A percentile compares a stretch with the other conserved stretches of the same genome.
Evolutionary conservation across 345 rosid genomes (phyloP).

Genomic region (Ceriops decandra): DNA sequence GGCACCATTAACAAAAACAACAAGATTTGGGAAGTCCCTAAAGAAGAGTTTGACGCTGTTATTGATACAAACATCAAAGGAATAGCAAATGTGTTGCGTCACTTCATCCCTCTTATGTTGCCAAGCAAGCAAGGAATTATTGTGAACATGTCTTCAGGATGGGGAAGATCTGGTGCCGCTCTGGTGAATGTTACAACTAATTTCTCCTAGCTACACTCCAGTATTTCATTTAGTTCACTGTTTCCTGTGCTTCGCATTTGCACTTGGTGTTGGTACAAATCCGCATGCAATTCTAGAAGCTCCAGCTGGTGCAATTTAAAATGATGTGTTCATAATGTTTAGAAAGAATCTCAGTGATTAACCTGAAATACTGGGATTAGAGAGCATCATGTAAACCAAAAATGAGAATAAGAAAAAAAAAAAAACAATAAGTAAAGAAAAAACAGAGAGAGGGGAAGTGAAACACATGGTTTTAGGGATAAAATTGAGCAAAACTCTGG

Average conservation of each 20-base stretch:
- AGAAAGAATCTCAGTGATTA: background rate
- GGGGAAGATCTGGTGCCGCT: conserved; percentile 98
- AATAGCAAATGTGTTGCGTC: conserved; percentile 73
- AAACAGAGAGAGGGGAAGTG: too few relatives aligned
- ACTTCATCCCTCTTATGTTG: conserved; percentile 83
- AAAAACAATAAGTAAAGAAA: background rate
- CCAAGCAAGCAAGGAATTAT: conserved; percentile 75
- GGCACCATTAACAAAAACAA: conserved; percentile 86
- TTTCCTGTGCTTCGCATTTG: background rate
- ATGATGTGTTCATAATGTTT: background rate
- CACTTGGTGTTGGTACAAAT: background rate
- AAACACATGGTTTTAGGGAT: too few relatives aligned
- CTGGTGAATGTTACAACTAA: conserved; percentile 46
- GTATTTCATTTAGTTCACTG: background rate
- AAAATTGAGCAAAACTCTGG: too few relatives aligned
- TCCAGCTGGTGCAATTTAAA: background rate
- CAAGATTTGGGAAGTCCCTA: conserved; percentile 92
- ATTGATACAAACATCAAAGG: conserved; percentile 92
- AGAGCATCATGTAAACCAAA: background rate
- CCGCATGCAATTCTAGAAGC: background rate
- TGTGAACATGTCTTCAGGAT: conserved; percentile 91
- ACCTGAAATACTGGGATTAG: background rate
- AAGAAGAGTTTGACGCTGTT: conserved; percentile 81
- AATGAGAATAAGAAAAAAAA: background rate
- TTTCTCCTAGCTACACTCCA: background rate